Percentiles rank a stretch among this genome's conserved stretches.
Evolutionary conservation across 2,329 filamentous ascomycete species (phyloP).

Genomic region (Cordyceps cicadae): DNA sequence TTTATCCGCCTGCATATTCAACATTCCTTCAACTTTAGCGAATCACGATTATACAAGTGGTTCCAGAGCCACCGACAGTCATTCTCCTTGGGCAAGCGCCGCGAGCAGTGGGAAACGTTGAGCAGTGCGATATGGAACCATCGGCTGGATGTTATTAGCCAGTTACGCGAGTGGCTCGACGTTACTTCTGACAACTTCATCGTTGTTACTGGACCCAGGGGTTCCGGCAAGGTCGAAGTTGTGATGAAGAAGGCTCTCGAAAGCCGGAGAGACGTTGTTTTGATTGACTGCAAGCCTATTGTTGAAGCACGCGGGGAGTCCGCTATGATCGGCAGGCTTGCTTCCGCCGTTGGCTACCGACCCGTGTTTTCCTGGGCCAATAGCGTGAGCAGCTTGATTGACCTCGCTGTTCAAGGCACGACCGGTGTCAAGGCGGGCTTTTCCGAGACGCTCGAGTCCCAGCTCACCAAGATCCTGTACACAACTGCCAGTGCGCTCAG

Average conservation of each 20-base stretch:
- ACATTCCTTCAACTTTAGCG: constrained; percentile 62
- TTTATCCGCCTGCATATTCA: constrained; percentile 87
- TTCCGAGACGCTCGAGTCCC: constrained; percentile 82
- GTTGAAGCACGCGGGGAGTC: constrained; percentile 85
- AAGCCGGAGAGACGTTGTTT: constrained; percentile 65
- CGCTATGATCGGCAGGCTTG: constrained; percentile 73
- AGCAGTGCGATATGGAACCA: constrained; percentile 75
- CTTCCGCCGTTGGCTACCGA: constrained; percentile 76
- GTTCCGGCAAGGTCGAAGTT: constrained; percentile 83
- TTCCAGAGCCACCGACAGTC: constrained; percentile 56
- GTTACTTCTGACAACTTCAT: constrained; percentile 89
- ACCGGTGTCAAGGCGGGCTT: constrained; percentile 93
- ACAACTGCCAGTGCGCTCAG: constrained; percentile 75
- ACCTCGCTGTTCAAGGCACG: constrained; percentile 86
- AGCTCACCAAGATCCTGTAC: constrained; percentile 81
- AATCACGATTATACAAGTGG: constrained; percentile 72
- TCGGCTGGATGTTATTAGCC: constrained; percentile 70
- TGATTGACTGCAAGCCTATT: constrained; percentile 89
- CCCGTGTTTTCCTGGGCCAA: constrained; percentile 97
- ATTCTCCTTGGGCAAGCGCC: constrained; percentile 52
- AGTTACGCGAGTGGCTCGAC: constrained; percentile 76
- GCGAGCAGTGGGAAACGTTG: constrained; percentile 59
- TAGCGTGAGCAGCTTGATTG: constrained; percentile 83
- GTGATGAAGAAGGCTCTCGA: constrained; percentile 77
- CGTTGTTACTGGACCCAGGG: constrained; percentile 83